Base-by-base conservation (phyloP, 352 stramenopile genomes). In the Phytophthora sojae region DNA sequence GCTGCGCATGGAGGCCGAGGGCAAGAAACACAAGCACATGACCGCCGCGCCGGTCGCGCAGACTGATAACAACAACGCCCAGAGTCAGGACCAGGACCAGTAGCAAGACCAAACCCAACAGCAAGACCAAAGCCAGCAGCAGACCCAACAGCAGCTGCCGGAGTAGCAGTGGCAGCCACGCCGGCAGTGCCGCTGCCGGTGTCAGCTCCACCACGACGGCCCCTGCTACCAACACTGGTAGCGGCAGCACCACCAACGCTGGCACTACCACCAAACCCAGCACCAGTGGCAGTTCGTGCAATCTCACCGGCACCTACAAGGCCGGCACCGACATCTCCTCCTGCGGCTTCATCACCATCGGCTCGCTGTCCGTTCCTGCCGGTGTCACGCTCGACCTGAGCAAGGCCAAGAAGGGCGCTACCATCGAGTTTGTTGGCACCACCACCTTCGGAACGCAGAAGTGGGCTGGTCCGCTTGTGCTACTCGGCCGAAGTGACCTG, bases 361-460 rank as follows among this genome's bases (percentile, higher is more conserved):
- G 19, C 1, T 54, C 62, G 21, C 12, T 69, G 6, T 64, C 52
- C 17, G 62, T 69, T 17, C 62, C 63, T 44, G 55, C 63, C 17
- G 25, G 64, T 56, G 56, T 66, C 25, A 54, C 37, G 23, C 21
- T 71, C n/a, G 76, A 79, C 56, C 35, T 83, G 29, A 77, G 64
- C 37, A 62, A 61, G 14, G 32, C 71, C 35, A 70, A 75, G 64
- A 65, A 1, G 0, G 75, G 75, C 17, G 64, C 73, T 4, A 67
- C 60, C 45, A 77, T 80, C 54, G 64, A 59, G 8, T 76, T 80
- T 53, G 29, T 39, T 39, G 75, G 72, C 21, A 80, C 68, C 12
- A 80, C 72, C 6, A 82, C 67, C 2, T 82, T 82, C 47, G 75
- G 68, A 17, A 70, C 58, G 3, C 53, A 65, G 23, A 63, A 67